These are phyloP conservation scores for Mrakia frigida DNA, from an alignment of 768 basidiomycete species.

Conservation along the genomic window DNA sequence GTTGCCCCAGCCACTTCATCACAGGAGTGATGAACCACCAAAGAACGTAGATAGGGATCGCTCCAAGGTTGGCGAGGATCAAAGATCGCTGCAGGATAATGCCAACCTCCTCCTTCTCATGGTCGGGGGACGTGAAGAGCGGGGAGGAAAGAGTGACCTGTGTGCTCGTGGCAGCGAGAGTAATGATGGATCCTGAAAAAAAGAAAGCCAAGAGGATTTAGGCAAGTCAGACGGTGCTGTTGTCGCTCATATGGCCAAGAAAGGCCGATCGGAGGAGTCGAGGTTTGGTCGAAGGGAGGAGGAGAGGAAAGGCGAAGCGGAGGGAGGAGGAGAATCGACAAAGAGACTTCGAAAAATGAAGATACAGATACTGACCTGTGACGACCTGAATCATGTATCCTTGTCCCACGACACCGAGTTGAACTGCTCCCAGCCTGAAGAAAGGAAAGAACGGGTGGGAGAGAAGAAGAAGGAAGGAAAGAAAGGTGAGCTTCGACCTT, in stretches of 20 bases:
- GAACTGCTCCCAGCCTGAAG: background rate
- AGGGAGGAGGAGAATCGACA: background rate
- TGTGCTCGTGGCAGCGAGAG: constrained; percentile 53
- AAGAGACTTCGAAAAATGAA: background rate
- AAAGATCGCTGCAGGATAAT: constrained; percentile 68
- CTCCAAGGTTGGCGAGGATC: constrained; percentile 58
- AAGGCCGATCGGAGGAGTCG: too few relatives aligned
- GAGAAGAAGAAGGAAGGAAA: background rate
- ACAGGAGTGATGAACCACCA: constrained; percentile 65
- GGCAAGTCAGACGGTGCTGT: background rate
- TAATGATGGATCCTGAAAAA: background rate
- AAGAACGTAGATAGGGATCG: constrained; percentile 58
- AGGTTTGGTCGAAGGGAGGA: background rate
- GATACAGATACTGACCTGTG: background rate
- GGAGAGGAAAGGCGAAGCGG: background rate
- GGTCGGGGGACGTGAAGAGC: constrained; percentile 61
- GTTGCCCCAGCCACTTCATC: constrained; percentile 60
- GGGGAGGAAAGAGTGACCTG: constrained; percentile 73
- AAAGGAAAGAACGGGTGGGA: background rate
- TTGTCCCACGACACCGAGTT: constrained; percentile 20
- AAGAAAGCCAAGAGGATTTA: background rate
- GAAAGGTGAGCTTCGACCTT: background rate
- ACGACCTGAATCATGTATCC: constrained; percentile 21
- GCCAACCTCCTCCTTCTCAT: constrained; percentile 57
- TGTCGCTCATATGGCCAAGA: too few relatives aligned